Percentiles rank a stretch among this genome's conserved stretches.
Conservation (phyloP, 768 basidiomycete species). For the Suillus americanus region DNA sequence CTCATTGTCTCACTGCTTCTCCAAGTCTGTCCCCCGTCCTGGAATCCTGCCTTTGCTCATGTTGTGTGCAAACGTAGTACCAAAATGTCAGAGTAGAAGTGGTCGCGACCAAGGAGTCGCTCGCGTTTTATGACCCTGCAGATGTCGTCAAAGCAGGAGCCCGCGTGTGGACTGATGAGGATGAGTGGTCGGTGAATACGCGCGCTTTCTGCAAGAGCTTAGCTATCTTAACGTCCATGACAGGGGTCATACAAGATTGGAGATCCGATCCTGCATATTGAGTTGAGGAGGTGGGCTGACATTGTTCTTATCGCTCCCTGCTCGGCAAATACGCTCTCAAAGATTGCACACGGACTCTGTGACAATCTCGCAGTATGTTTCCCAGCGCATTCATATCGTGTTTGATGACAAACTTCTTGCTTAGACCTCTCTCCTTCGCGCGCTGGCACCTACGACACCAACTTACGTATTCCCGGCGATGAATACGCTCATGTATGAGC, state of each 20-base stretch:
- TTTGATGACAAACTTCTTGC: not conserved
- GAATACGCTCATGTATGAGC: constrained; percentile 98
- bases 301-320: constrained; percentile 94
- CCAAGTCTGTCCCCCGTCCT: constrained; percentile 37
- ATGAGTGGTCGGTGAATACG: constrained; percentile 86
- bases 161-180: constrained; percentile 83
- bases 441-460: constrained; percentile 78
- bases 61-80: constrained; percentile 47
- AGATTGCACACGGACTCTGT: constrained; percentile 85
- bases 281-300: constrained; percentile 93
- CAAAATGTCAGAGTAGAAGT: constrained; percentile 77
- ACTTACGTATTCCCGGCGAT: constrained; percentile 96
- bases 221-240: not conserved
- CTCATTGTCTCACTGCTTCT: constrained; percentile 81
- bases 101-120: constrained; percentile 74
- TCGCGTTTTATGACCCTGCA: constrained; percentile 69
- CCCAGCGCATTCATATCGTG: not conserved
- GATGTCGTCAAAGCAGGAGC: constrained; percentile 53
- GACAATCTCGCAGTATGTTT: constrained; percentile 77
- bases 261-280: constrained; percentile 95
- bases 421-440: constrained; percentile 81
- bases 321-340: constrained; percentile 96
- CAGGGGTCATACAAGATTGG: constrained; percentile 77
- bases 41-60: not conserved
- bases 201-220: not conserved